A percentile compares a stretch with the other conserved stretches of the same genome.
These are phyloP conservation scores for Suhomyces bolitotheri DNA, from an alignment of 1,139 yeast genomes.

Conservation along the genomic window DNA sequence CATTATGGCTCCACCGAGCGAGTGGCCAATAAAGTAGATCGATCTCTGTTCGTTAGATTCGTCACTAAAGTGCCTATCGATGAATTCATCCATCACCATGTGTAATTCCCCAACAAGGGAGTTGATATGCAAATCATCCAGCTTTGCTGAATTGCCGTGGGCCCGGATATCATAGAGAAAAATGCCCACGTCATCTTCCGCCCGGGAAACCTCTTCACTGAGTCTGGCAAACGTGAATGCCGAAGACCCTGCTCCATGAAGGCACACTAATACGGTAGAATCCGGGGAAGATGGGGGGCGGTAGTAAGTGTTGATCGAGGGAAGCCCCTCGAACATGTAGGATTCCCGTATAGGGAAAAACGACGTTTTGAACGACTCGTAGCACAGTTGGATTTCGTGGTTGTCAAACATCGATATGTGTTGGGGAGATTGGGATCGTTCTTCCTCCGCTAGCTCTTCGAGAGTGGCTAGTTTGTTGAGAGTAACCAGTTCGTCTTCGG, in stretches of 20 bases:
- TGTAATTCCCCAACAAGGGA: conserved; percentile 59
- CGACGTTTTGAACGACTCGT: conserved; percentile 7
- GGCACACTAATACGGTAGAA: conserved; percentile 66
- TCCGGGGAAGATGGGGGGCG: conserved; percentile 46
- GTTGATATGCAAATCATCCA: conserved; percentile 47
- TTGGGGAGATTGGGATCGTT: conserved; percentile 1
- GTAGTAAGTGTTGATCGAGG: conserved; percentile 55
- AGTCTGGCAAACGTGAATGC: conserved; percentile 72
- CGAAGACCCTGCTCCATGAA: conserved; percentile 96
- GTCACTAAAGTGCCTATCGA: conserved; percentile 18
- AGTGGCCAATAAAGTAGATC: conserved; percentile 74
- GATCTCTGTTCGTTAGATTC: conserved; percentile 14
- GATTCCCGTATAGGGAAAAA: conserved; percentile 12
- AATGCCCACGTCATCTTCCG: conserved; percentile 49
- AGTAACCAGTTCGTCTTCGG: conserved; percentile 4
- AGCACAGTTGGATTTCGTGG: conserved; percentile 2
- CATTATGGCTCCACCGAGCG: conserved; percentile 86
- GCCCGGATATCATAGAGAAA: conserved; percentile 80
- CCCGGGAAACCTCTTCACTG: conserved; percentile 25
- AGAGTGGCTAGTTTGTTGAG: conserved; percentile 1
- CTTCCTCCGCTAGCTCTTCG: conserved; percentile 6
- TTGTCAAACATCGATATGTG: too few relatives aligned
- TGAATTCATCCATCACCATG: conserved; percentile 44
- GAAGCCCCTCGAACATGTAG: conserved; percentile 7
- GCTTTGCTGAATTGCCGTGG: conserved; percentile 55